phyloP scores from a whole-genome alignment of 1,284 basidiomycete species.

The Ganoderma lucidum region DNA sequence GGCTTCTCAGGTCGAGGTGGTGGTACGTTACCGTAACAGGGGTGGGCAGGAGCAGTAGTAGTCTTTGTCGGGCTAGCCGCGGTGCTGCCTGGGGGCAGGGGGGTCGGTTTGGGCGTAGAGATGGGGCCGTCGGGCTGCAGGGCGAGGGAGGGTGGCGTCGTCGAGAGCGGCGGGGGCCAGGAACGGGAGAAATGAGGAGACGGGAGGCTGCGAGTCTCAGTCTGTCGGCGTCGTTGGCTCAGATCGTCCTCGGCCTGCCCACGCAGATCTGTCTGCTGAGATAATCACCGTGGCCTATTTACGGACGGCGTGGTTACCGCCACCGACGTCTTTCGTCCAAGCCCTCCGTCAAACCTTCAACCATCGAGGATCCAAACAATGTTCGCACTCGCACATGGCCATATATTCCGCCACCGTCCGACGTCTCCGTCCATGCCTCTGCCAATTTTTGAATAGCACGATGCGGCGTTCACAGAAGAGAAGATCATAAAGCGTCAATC shows the following conservation, averaged over 20 bases:
- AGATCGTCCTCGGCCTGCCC: constrained; percentile 4
- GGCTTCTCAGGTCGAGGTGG: background rate
- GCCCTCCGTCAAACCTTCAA: background rate
- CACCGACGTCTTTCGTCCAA: background rate
- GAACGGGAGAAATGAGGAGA: background rate
- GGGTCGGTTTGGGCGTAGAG: background rate
- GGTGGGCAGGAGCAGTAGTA: background rate
- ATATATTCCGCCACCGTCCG: background rate
- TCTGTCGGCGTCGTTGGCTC: background rate
- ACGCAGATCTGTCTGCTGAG: constrained; percentile 27
- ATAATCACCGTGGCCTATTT: constrained; percentile 22
- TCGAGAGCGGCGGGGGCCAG: constrained; percentile 22
- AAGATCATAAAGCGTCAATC: constrained; percentile 5
- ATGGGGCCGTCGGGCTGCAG: background rate
- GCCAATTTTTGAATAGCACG: background rate
- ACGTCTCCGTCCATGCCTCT: background rate
- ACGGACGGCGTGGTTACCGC: constrained; percentile 28
- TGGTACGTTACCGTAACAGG: background rate
- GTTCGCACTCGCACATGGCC: background rate
- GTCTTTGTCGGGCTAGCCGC: constrained; percentile 9
- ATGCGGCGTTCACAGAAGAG: background rate
- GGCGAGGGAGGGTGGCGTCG: constrained; percentile 11
- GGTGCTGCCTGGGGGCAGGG: background rate
- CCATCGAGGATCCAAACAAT: background rate
- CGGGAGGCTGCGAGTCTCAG: no score